Conservation (phyloP, 148 eudicot genomes). For the Heliosperma pusillum region DNA sequence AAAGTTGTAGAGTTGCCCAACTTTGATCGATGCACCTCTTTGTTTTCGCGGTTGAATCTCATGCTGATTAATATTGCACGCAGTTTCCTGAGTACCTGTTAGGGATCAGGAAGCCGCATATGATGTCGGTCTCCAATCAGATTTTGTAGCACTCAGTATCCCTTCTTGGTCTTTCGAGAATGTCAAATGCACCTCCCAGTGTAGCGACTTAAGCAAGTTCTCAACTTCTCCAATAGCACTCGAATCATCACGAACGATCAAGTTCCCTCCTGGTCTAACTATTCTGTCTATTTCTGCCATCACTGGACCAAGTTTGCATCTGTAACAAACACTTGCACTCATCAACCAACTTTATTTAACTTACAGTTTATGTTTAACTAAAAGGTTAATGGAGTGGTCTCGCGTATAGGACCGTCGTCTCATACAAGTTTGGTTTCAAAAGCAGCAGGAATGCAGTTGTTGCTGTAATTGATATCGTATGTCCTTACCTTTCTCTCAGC, state of each 20-base stretch:
- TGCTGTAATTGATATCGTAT: neutral
- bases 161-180: constrained; percentile 59
- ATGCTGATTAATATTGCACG: neutral
- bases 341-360: too few species aligned
- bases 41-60: too few species aligned
- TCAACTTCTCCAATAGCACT: constrained; percentile 52
- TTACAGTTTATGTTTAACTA: too few species aligned
- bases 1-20: neutral
- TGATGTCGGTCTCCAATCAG: constrained; percentile 59
- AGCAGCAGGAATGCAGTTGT: neutral
- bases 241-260: constrained; percentile 70
- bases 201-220: constrained; percentile 60
- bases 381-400: too few species aligned
- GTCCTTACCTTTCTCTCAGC: constrained; percentile 57
- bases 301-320: constrained; percentile 62
- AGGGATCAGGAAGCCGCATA: constrained; percentile 31
- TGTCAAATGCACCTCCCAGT: constrained; percentile 68
- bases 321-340: constrained; percentile 17
- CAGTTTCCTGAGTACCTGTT: neutral
- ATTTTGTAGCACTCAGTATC: constrained; percentile 67
- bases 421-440: neutral
- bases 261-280: constrained; percentile 70
- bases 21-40: too few species aligned
- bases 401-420: too few species aligned
- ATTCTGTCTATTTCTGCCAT: constrained; percentile 75